These are phyloP conservation scores for Leucosporidium creatinivorum DNA, from an alignment of 768 basidiomycete species.

Conservation along the genomic window DNA sequence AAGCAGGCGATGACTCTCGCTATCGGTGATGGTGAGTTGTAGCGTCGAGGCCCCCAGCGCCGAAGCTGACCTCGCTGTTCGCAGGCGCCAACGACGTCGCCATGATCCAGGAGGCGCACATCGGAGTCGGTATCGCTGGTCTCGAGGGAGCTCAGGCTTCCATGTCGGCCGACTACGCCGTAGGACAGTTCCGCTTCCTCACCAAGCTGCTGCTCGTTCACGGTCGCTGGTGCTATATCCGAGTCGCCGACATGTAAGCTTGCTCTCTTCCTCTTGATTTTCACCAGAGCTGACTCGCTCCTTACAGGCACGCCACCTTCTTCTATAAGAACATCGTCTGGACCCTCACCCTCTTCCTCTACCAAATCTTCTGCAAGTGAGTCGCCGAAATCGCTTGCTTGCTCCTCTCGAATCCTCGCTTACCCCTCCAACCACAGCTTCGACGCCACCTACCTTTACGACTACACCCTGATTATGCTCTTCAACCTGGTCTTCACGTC, in stretches of 20 bases:
- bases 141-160: conserved; percentile 96
- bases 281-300: neutral
- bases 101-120: conserved; percentile 99
- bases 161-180: conserved; percentile 98
- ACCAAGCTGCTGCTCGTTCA: conserved; percentile 87
- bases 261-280: neutral
- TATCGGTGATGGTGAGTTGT: conserved; percentile 68
- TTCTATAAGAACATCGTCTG: conserved; percentile 92
- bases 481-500: conserved; percentile 92
- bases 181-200: conserved; percentile 88
- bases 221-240: conserved; percentile 94
- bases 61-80: neutral
- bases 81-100: conserved; percentile 83
- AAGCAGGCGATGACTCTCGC: conserved; percentile 91
- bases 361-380: conserved; percentile 74
- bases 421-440: conserved; percentile 51
- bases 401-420: neutral
- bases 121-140: conserved; percentile 87
- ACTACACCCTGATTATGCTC: conserved; percentile 86
- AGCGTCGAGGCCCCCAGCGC: neutral
- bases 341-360: conserved; percentile 94
- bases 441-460: conserved; percentile 88
- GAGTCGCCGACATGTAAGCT: conserved; percentile 76
- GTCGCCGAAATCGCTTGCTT: conserved; percentile 35
- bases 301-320: conserved; percentile 67